Percentiles rank a stretch among this genome's conserved stretches.
These are phyloP conservation scores for Lactifluus volemus DNA, from an alignment of 768 basidiomycete genomes.

Conservation along the genomic window DNA sequence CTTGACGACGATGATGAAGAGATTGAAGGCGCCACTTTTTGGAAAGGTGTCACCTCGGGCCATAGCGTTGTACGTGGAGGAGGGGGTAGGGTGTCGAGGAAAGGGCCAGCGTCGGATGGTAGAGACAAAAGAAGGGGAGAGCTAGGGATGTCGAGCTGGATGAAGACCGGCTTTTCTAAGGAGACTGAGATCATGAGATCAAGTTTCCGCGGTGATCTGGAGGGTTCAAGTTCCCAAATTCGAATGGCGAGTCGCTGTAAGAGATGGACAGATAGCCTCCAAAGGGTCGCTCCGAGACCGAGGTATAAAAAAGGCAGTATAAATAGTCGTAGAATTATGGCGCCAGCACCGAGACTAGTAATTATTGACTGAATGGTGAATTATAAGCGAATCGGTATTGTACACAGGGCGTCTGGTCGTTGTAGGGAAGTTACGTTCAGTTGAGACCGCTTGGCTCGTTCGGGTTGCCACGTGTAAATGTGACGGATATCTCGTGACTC, in stretches of 20 bases:
- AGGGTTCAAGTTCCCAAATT: not conserved
- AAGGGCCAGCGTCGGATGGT: constrained; percentile 1
- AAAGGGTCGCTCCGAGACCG: not conserved
- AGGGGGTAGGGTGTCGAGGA: not conserved
- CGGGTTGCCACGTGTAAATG: too few species aligned
- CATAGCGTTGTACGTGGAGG: not conserved
- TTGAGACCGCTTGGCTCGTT: not conserved
- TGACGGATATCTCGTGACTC: not conserved
- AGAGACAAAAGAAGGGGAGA: constrained; percentile 16
- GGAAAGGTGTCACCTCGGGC: not conserved
- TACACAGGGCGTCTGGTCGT: not conserved
- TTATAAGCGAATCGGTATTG: not conserved
- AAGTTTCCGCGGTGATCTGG: not conserved
- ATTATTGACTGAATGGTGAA: constrained; percentile 9
- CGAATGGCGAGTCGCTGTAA: not conserved
- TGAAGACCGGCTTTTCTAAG: constrained; percentile 3
- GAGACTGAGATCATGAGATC: not conserved
- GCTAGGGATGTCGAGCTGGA: constrained; percentile 13
- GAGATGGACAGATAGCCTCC: not conserved
- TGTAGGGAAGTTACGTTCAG: not conserved
- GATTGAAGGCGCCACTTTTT: not conserved
- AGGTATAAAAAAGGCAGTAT: constrained; percentile 1
- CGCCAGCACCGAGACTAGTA: constrained; percentile 9
- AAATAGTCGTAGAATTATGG: constrained; percentile 7
- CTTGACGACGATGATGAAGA: not conserved